Conservation (phyloP, 2,329 filamentous ascomycete species). For the Huntiella abstrusa region DNA sequence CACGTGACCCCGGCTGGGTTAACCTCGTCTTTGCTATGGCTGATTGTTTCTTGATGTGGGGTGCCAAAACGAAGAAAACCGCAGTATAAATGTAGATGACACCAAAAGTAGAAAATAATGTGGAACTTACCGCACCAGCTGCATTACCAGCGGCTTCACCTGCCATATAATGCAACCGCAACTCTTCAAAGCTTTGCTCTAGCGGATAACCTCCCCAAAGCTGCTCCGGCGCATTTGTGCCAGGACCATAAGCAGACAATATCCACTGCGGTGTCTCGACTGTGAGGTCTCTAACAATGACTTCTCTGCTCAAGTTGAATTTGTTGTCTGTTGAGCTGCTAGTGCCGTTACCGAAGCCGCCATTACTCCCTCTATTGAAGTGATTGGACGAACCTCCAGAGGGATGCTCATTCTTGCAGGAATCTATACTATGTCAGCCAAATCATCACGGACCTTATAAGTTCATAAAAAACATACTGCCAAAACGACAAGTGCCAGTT, state of each 20-base stretch:
- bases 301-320: slow-evolving; percentile 36
- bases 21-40: too few species aligned
- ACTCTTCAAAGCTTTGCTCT: slow-evolving; percentile 79
- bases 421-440: slow-evolving; percentile 19
- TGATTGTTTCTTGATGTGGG: too few species aligned
- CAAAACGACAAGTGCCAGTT: slow-evolving; percentile 29
- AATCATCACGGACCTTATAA: not conserved
- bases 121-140: slow-evolving; percentile 28
- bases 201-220: slow-evolving; percentile 62
- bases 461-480: slow-evolving; percentile 22
- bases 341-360: slow-evolving; percentile 11
- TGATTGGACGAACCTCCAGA: slow-evolving; percentile 19
- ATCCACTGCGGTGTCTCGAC: slow-evolving; percentile 66
- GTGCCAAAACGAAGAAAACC: too few species aligned
- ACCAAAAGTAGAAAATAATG: too few species aligned
- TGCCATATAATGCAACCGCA: slow-evolving; percentile 53
- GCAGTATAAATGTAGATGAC: too few species aligned
- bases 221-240: slow-evolving; percentile 56
- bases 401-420: slow-evolving; percentile 36
- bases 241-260: slow-evolving; percentile 69
- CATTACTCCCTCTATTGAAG: slow-evolving; percentile 11
- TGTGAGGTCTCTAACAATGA: slow-evolving; percentile 47
- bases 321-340: not conserved
- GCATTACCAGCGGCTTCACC: slow-evolving; percentile 41
- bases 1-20: too few species aligned